phyloP scores from a whole-genome alignment of 1,284 basidiomycete species.

The Termitomyces sp. region DNA sequence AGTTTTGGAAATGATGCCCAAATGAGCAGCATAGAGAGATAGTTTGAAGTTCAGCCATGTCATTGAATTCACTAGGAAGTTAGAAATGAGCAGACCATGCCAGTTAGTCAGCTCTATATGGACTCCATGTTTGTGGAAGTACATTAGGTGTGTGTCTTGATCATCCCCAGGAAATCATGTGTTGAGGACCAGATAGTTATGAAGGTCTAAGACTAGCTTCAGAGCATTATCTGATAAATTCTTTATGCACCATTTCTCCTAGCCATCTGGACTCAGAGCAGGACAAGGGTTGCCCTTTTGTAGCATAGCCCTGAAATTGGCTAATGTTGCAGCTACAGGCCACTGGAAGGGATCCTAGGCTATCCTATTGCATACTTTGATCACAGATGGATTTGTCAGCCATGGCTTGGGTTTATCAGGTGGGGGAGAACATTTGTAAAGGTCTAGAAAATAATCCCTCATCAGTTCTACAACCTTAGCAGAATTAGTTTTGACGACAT shows the following conservation, averaged over 20 bases:
- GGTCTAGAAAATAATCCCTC: not conserved
- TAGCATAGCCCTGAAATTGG: not conserved
- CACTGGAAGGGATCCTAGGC: not conserved
- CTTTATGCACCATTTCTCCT: constrained; percentile 13
- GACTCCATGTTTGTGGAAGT: constrained; percentile 24
- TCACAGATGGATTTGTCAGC: not conserved
- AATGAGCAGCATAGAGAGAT: constrained; percentile 17
- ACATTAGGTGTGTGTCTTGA: constrained; percentile 20
- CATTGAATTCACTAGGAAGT: constrained; percentile 17
- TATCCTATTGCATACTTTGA: not conserved
- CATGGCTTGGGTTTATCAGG: not conserved
- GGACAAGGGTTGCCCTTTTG: not conserved
- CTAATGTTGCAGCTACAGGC: not conserved
- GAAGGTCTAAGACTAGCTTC: constrained; percentile 15
- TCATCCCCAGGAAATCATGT: constrained; percentile 21
- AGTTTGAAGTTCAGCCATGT: constrained; percentile 25
- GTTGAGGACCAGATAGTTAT: constrained; percentile 7
- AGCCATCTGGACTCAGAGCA: not conserved
- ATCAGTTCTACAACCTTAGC: not conserved
- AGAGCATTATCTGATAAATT: constrained; percentile 21
- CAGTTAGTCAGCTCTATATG: constrained; percentile 23
- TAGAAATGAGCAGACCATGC: constrained; percentile 23
- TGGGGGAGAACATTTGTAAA: not conserved
- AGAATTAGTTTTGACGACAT: constrained; percentile 19
- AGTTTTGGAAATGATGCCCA: constrained; percentile 22